Base-by-base conservation (phyloP, 2,329 filamentous ascomycete species). In the Neopestalotiopsis sp. region DNA sequence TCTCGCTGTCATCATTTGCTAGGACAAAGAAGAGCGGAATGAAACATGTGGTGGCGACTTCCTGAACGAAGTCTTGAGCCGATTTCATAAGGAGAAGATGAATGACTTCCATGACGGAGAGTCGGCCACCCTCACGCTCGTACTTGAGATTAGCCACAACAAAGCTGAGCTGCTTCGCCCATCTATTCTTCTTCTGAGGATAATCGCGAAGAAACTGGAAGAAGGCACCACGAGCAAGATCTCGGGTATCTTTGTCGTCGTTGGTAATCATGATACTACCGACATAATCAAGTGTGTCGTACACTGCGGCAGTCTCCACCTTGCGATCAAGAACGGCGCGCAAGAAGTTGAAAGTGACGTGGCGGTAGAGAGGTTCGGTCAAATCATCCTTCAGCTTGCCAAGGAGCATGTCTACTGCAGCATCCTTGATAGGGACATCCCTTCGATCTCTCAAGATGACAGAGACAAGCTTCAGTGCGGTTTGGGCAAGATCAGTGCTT, bases 201-300 rank as follows among this genome's bases (percentile, higher is more conserved):
- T 98, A 99, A 67, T 98, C 94, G 73, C 95, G 90, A 68, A 99
- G 84, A 82, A 99, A 99, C 73, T 98, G 94, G 79, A 97, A 92
- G 80, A 97, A 99, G 14, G 94, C 92, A 24, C 94, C 94, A 68
- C 96, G 88, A 14, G 95, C 95, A 49, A 97, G 85, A 78, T 98
- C 94, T 66, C 96, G 89, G 2, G 95, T 95, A 72, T 92, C 91
- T 74, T 92, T 92, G 74, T 97, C 95, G 71, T 97, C 94, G 77
- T 98, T 98, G 59, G 93, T 97, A 68, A 99, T 92, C 95, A 98
- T 98, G 79, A 98, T 92, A 3, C 89, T 91, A 61, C 94, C 94
- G 38, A 97, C 91, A 75, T 94, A 91, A 78, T 99, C 96, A 71
- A 98, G 88, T 9, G 92, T 91, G 76, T 98, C 95, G 77, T 99